These are phyloP conservation scores for Odontarrhena argentea DNA, from an alignment of 345 rosid genomes.

Conservation along the genomic window DNA sequence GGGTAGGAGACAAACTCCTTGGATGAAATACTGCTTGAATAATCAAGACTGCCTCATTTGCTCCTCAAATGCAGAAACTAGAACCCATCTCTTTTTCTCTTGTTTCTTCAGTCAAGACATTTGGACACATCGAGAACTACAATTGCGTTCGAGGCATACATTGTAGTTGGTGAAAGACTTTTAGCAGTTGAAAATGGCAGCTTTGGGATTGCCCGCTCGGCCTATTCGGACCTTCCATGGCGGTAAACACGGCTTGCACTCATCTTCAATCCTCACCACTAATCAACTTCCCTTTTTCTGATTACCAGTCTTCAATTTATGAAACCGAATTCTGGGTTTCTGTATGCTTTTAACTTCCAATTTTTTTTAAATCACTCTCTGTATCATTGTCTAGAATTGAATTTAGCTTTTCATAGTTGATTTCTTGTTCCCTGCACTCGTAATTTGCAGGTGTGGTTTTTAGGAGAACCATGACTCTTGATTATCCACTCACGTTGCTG, in stretches of 20 bases:
- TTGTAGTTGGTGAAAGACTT: too few relatives aligned
- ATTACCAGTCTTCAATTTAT: background rate
- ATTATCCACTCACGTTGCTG: slow-evolving; percentile 14
- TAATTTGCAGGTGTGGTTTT: slow-evolving; percentile 23
- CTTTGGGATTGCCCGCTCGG: slow-evolving; percentile 7
- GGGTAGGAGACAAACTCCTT: too few relatives aligned
- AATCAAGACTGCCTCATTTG: too few relatives aligned
- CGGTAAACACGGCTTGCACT: background rate
- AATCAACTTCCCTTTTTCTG: slow-evolving; percentile 1
- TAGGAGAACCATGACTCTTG: slow-evolving; percentile 19
- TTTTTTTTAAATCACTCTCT: slow-evolving; percentile 2
- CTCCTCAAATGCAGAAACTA: too few relatives aligned
- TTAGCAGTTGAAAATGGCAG: slow-evolving; percentile 6
- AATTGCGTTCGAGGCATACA: too few relatives aligned
- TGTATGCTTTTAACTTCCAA: background rate
- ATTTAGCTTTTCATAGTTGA: background rate
- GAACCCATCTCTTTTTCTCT: too few relatives aligned
- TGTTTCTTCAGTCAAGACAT: too few relatives aligned
- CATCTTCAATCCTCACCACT: too few relatives aligned
- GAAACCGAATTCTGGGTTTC: background rate
- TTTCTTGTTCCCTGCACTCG: background rate
- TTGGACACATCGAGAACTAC: too few relatives aligned
- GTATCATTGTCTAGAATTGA: slow-evolving; percentile 6
- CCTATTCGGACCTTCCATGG: slow-evolving; percentile 23
- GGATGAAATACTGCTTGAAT: too few relatives aligned